Evolutionary conservation across 306 rosid species (phyloP).

Genomic region (Glycine soja): DNA sequence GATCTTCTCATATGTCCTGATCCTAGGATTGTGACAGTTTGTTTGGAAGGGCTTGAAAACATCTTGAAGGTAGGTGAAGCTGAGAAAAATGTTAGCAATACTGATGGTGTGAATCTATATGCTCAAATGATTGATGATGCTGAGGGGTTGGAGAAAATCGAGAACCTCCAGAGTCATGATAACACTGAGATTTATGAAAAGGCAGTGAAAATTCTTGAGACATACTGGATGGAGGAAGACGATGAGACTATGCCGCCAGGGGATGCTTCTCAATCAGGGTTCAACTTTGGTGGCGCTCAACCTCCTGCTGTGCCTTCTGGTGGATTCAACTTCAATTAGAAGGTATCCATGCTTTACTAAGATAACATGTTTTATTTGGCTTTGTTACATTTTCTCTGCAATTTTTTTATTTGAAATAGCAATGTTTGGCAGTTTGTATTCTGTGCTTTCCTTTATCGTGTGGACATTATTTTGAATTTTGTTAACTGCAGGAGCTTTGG

Average conservation of each 20-base stretch:
- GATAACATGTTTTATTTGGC: not conserved
- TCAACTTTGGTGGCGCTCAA: constrained; percentile 68
- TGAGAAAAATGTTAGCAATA: constrained; percentile 61
- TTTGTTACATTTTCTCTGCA: not conserved
- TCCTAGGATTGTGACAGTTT: constrained; percentile 85
- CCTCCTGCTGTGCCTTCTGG: constrained; percentile 70
- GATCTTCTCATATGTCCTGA: constrained; percentile 89
- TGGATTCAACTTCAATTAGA: constrained; percentile 79
- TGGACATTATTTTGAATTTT: constrained; percentile 23
- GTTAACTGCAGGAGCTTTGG: constrained; percentile 51
- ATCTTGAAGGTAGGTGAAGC: constrained; percentile 89
- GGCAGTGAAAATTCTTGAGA: constrained; percentile 86
- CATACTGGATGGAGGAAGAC: constrained; percentile 87
- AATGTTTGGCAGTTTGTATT: not conserved
- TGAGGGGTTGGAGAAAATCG: constrained; percentile 89
- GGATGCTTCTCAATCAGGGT: constrained; percentile 62
- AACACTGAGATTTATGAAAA: constrained; percentile 86
- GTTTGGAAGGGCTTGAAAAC: constrained; percentile 89
- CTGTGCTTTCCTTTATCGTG: not conserved
- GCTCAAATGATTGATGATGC: constrained; percentile 59
- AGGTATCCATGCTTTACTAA: constrained; percentile 47
- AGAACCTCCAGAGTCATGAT: constrained; percentile 84
- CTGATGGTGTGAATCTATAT: constrained; percentile 60
- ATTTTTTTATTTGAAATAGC: not conserved
- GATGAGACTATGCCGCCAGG: constrained; percentile 91